Base-by-base conservation (phyloP, 192 early-diverging fungal species). In the Chytriomyces sp. region DNA sequence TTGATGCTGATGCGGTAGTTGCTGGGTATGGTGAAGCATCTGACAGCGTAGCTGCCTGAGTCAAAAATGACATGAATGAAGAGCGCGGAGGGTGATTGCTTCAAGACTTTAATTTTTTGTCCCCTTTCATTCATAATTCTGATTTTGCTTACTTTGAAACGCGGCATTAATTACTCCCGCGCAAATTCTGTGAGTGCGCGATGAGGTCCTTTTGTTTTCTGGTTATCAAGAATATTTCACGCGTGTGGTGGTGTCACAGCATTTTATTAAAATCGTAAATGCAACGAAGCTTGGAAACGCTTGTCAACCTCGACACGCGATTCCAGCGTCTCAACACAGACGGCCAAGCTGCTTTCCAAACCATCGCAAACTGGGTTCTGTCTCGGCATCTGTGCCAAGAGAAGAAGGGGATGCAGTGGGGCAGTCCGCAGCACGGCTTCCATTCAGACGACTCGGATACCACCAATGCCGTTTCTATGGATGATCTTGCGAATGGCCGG, bases 351-450 rank as follows among this genome's bases (percentile, higher is more conserved):
- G 43, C 43, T 46, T 45, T 67, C 45, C 65, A 67, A 67, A 45
- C 43, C 16, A 67, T 67, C 65, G 45, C 65, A 67, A 67, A 67
- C 16, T 67, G 65, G 65, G 23, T 57, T 5, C 20, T 57, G 13
- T 57, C 20, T 57, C 20, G 53, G 20, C 53, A 57, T 13, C 53
- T 57, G 16, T 20, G 20, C 20, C 1, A 13, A 57, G 20, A 57
- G 5, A 28, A 67, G 35, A 67, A 7, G 43, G 47, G 10, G 18
- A 46, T 28, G 65, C 47, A 13, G 65, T 46, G 18, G 43, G 65
- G 65, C 24, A 67, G 43, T 64, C n/a, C 26, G 8, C 18, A 6
- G 2, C 3, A 28, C 18, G 28, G 26, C 0, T 18, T 46, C 43
- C 26, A 67, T 67, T 45, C 35, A 35, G 35, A 35, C 35, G 35